Percentiles rank a stretch among this genome's conserved stretches.
Conservation (phyloP, 2,329 filamentous ascomycete genomes). For the Escovopsis sp. region DNA sequence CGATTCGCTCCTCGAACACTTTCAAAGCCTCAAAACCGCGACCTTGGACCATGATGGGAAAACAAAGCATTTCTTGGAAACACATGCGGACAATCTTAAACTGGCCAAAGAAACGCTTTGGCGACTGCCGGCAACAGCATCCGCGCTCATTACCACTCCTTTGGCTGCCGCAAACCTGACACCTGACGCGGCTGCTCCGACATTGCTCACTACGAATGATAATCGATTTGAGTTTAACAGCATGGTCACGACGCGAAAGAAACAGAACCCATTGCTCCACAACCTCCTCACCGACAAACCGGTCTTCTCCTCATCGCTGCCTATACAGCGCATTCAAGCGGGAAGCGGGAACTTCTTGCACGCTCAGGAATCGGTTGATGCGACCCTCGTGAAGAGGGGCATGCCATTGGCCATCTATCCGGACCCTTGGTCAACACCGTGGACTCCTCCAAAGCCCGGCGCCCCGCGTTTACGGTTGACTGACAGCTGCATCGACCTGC, state of each 20-base stretch:
- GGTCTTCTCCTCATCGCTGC: slow-evolving; percentile 79
- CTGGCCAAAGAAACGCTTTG: slow-evolving; percentile 56
- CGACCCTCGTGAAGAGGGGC: slow-evolving; percentile 80
- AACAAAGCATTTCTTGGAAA: slow-evolving; percentile 15
- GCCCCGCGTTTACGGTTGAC: slow-evolving; percentile 52
- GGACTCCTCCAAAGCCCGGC: slow-evolving; percentile 50
- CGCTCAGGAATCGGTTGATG: slow-evolving; percentile 23
- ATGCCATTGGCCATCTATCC: slow-evolving; percentile 81
- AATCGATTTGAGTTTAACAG: slow-evolving; percentile 32
- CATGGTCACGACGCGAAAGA: slow-evolving; percentile 38
- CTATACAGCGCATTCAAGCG: slow-evolving; percentile 46
- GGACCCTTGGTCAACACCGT: slow-evolving; percentile 52
- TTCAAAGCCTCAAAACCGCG: slow-evolving; percentile 25
- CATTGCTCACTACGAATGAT: slow-evolving; percentile 28
- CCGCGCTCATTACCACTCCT: slow-evolving; percentile 78
- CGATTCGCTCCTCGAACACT: slow-evolving; percentile 47
- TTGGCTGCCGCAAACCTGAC: slow-evolving; percentile 51
- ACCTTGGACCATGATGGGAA: slow-evolving; percentile 17
- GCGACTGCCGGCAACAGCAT: slow-evolving; percentile 69
- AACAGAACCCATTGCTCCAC: slow-evolving; percentile 77
- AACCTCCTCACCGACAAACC: slow-evolving; percentile 94
- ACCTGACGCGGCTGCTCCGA: slow-evolving; percentile 21
- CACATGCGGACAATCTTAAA: slow-evolving; percentile 56
- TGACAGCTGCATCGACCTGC: slow-evolving; percentile 69
- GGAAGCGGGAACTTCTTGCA: slow-evolving; percentile 16